Base-by-base conservation (phyloP, 31 red algal species). In the Bonnemaisonia californica region DNA sequence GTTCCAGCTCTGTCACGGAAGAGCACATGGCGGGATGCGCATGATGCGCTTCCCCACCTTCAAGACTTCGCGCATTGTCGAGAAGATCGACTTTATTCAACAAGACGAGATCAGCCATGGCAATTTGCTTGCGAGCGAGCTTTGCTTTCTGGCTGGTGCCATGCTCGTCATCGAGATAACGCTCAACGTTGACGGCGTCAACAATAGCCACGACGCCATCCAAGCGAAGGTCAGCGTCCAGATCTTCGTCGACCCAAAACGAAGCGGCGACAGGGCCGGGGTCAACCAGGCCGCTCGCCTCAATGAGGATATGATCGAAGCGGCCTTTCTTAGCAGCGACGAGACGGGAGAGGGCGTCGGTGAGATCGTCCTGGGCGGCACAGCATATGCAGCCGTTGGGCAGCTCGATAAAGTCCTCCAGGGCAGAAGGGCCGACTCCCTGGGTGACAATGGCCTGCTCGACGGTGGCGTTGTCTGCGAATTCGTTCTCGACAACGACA, bases 301-400 rank as follows among this genome's bases (percentile, higher is more conserved):
- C 96, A 57, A 98, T 87, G 21, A 98, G 77, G 33, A 98, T 77
- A 51, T 95, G 76, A 64, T 98, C 96, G 60, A 94, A 57, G 30
- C 48, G 35, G n/a, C 73, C 75, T 28, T 48, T 70, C 24, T 80
- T 77, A n/a, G 62, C 56, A 38, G 78, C 87, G 16, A 82, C 13
- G 35, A 92, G 69, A 37, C 87, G 76, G 32, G 69, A 38, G 7
- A 98, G 45, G 7, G 87, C 51, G 34, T 90, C 82, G 21, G 84
- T 82, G 3, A 98, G 69, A 67, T 90, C 84, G 57, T 81, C 91
- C 66, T 85, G 73, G 3, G 91, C 90, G 4, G 85, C 79, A 67
- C 96, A 98, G 51, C 96, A 98, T 35, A 98, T 89, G 57, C 96
- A 98, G 12, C 96, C 96, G 82, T 98, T 98, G 42, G 91, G 94